Evolutionary conservation across 805 yeast genomes (phyloP), one percentile per base, ranked within the genome.

Genomic region (Metschnikowia amazonensis): DNA sequence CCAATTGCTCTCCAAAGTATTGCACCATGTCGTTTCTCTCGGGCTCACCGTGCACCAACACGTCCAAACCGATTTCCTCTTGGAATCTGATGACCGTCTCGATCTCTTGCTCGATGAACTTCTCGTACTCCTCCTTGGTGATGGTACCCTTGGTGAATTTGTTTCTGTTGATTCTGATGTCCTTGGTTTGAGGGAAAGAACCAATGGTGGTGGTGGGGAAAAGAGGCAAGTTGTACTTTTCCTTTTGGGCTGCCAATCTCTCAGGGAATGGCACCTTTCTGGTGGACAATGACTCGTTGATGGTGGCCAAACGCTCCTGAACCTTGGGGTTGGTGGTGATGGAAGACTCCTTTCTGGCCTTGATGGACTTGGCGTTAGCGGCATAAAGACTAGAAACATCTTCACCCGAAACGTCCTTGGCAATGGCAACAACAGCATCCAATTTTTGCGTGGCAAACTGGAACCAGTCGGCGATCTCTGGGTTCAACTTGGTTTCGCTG

Each of bases 21-120:
- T 94, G 99, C 66, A 94, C 99, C 99, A 94, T 94, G 80, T 94
- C 99, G 80, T 94, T 94, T 84, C 99, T 87, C 84, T 94, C 99
- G 75, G 99, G 99, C 81, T 94, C 99, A 80, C 99, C 99, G 77
- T 94, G 99, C 59, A 94, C 99, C 62, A 92, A 80, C 63, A 94
- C 98, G 70, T 94, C 99, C 64, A 94, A 82, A 62, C 96, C 99
- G 66, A 92, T 83, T 72, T 94, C 97, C 79, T 94, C 99, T 81
- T 94, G 99, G 95, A 94, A 94, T 80, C 89, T 85, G 75, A 94
- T 87, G 66, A 92, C 98, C 53, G 78, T 84, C 72, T 86, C 92
- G 62, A 94, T 94, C 81, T 94, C 98, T 77, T 89, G 78, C 79
- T 94, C 88, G 73, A 94, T 94, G 83, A 94, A 94, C 68, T 82